A percentile compares a stretch with the other conserved stretches of the same genome.
Conservation (phyloP, 495 filamentous ascomycete genomes). For the Pseudevernia furfuracea region DNA sequence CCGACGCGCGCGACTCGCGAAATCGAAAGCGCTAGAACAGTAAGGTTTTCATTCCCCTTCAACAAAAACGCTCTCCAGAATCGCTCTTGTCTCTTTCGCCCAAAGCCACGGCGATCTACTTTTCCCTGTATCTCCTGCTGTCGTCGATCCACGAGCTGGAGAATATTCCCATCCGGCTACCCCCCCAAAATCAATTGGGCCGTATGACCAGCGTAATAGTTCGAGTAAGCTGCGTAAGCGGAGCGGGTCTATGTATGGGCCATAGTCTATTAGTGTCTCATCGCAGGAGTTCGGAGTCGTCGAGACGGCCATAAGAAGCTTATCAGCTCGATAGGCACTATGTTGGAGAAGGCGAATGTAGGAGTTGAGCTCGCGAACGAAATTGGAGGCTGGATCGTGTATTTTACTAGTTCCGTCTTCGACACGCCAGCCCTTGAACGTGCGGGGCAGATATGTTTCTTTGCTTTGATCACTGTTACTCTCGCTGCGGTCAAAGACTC, state of each 20-base stretch:
- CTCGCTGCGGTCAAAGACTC: not conserved
- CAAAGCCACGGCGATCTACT: not conserved
- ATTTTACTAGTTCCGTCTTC: not conserved
- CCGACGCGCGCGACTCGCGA: too few relatives aligned
- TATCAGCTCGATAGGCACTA: not conserved
- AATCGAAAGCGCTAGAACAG: too few relatives aligned
- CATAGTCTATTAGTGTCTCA: not conserved
- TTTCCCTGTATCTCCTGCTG: not conserved
- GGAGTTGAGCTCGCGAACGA: not conserved
- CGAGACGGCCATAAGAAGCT: not conserved
- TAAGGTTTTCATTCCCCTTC: not conserved
- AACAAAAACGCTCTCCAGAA: not conserved
- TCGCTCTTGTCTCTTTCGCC: not conserved
- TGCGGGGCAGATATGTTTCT: not conserved
- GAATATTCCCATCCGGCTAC: not conserved
- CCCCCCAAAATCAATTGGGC: not conserved
- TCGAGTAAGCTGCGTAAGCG: not conserved
- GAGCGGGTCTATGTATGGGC: not conserved
- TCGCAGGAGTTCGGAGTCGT: not conserved
- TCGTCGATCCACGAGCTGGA: not conserved
- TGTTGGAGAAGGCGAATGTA: not conserved
- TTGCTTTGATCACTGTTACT: not conserved
- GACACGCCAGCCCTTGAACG: not conserved
- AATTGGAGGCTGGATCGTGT: not conserved
- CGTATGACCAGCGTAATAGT: slow-evolving; percentile 1